Evolutionary conservation across 139 green algal genomes (phyloP), one percentile per base, ranked within the genome.

Genomic region (Yamagishiella unicocca): DNA sequence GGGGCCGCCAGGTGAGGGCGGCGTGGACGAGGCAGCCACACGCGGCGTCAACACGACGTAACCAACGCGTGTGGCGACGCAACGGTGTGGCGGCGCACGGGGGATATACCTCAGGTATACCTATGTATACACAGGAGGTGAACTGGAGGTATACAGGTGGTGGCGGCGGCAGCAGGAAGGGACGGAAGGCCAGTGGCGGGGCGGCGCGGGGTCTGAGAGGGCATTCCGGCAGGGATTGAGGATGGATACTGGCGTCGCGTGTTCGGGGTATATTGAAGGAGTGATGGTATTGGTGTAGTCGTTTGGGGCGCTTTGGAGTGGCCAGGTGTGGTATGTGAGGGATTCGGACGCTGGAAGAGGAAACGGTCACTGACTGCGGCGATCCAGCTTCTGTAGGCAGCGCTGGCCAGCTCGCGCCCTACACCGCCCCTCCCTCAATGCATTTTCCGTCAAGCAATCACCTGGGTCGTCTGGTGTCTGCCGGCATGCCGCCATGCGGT

Each of bases 381-480:
- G 6, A n/a, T 21, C 58, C 19, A 27, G 6, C 58, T 21, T 6
- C 58, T 31, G 17, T 35, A 14, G 6, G 19, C 6, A 6, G 19
- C 19, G 46, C 35, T 7, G 14, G 6, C 68, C 67, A 4, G 5
- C 33, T 37, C 38, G 3, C 68, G 14, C 8, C 33, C 2, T 21
- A 2, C 24, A 78, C 10, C 19, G 5, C 9, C 40, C 17, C 19
- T 54, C 1, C 38, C 68, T 31, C 6, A 14, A 67, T 35, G 58
- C 22, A 67, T n/a, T 6, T n/a, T 21, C 58, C 58, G 17, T 67
- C n/a, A 9, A 31, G 22, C 22, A 67, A 38, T 78, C 9, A 83
- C 76, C 76, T 71, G 76, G 76, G 55, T 83, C 76, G 53, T 71
- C 53, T 35, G 17, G 53, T 21, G 76, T 71, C 33, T 71, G 53